Base-by-base conservation (phyloP, 2,329 filamentous ascomycete genomes). In the Pestalotiopsis sp. region DNA sequence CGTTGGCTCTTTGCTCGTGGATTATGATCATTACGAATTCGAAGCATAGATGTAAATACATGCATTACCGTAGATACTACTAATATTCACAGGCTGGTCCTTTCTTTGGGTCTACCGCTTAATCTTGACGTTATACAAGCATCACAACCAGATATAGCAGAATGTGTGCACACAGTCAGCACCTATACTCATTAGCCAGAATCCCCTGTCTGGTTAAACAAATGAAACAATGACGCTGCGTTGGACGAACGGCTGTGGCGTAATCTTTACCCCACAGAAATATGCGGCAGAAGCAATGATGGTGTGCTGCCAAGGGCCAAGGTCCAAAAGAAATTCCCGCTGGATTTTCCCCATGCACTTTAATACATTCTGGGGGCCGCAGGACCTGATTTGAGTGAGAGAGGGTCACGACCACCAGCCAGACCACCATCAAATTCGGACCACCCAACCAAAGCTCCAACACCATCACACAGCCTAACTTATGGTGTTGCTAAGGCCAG, bases 21-120 rank as follows among this genome's bases (percentile, higher is more conserved):
- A 61, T 71, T 69, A 73, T 69, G 72, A 73, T 68, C 57, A 64
- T 71, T 70, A 73, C 68, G 71, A 71, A 67, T 66, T 70, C 68
- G 68, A 67, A 69, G 68, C 62, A 68, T 67, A 68, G 52, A 66
- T 41, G 70, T 70, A 71, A 70, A 70, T 66, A 68, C 27, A 14
- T 72, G 68, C 17, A 66, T 69, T 71, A 62, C 57, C 27, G 57
- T 62, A 62, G 59, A 62, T 62, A 62, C 27, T 62, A 31, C 36
- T 64, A 62, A 62, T 62, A 31, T n/a, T 52, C n/a, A 38, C 11
- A 41, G 40, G 61, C 40, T 64, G 59, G 23, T 23, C 27, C 27
- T 14, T 36, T 61, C n/a, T 13, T 38, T 62, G 59, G 57, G 27
- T 36, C 23, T 23, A 25, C 57, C 23, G 11, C 57, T 59, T 31